These are phyloP conservation scores for Gossypium longicalyx DNA, from an alignment of 345 rosid species.

Conservation along the genomic window DNA sequence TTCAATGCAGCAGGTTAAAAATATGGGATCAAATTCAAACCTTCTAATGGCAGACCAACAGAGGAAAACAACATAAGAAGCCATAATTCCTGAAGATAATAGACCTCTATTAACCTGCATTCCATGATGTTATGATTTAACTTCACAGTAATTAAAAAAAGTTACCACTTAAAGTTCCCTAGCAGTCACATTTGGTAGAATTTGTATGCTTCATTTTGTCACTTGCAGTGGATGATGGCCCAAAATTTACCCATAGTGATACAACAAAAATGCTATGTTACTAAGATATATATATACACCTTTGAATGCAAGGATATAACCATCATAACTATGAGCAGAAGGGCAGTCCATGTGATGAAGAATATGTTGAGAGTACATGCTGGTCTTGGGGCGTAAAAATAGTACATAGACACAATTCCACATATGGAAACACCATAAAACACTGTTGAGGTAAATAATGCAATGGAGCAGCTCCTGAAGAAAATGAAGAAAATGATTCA, in stretches of 20 bases:
- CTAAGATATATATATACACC: conserved; percentile 32
- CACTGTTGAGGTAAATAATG: conserved; percentile 53
- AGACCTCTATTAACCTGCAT: conserved; percentile 69
- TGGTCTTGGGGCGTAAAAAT: conserved; percentile 39
- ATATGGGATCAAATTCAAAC: conserved; percentile 26
- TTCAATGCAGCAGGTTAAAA: not conserved
- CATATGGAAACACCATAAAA: conserved; percentile 52
- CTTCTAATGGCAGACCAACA: conserved; percentile 98
- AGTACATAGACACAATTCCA: conserved; percentile 56
- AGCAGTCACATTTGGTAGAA: not conserved
- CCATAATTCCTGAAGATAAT: conserved; percentile 83
- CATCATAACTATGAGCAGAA: conserved; percentile 67
- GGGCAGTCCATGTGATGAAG: conserved; percentile 70
- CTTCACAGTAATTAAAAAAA: too few species aligned
- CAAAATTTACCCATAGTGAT: not conserved
- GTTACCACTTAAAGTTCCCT: not conserved
- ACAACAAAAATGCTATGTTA: too few species aligned
- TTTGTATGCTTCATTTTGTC: not conserved
- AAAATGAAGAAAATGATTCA: not conserved
- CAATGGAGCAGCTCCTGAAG: conserved; percentile 56
- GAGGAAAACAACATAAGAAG: conserved; percentile 77
- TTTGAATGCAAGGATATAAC: conserved; percentile 63
- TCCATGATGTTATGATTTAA: not conserved
- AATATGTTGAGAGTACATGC: conserved; percentile 66
- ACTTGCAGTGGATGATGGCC: not conserved